Conservation (phyloP, 768 basidiomycete species). For the Tricholoma sp. region DNA sequence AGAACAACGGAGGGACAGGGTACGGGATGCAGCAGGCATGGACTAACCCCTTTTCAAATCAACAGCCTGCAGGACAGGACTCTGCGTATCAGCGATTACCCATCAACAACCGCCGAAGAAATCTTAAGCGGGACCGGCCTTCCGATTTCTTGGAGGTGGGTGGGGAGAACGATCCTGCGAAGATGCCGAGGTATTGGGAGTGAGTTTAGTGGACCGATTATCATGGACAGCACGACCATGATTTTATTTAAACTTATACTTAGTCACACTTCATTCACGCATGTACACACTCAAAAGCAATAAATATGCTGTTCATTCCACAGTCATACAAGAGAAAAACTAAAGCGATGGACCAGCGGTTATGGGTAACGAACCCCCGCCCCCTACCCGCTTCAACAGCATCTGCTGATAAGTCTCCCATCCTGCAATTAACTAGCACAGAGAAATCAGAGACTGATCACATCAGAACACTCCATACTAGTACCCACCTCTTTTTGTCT, state of each 20-base stretch:
- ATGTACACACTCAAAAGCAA: constrained; percentile 6
- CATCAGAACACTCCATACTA: background rate
- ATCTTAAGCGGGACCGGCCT: constrained; percentile 76
- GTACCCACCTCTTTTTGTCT: constrained; percentile 71
- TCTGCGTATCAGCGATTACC: constrained; percentile 87
- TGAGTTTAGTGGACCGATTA: constrained; percentile 22
- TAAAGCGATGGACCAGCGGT: background rate
- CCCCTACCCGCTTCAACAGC: constrained; percentile 37
- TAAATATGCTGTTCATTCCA: constrained; percentile 6
- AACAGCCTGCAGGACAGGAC: constrained; percentile 65
- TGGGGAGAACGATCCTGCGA: constrained; percentile 43
- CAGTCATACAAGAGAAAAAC: background rate
- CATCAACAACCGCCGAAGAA: constrained; percentile 73
- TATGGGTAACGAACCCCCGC: constrained; percentile 12
- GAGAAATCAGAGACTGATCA: background rate
- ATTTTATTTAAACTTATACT: background rate
- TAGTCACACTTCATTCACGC: background rate
- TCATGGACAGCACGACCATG: background rate
- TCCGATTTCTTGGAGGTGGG: constrained; percentile 80
- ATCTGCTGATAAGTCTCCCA: constrained; percentile 84
- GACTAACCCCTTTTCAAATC: constrained; percentile 51
- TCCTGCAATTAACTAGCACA: constrained; percentile 55
- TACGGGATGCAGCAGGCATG: constrained; percentile 36
- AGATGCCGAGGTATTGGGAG: constrained; percentile 77
- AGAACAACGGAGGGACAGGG: constrained; percentile 33